These are phyloP conservation scores for Tetragonia tetragonoides DNA, from an alignment of 148 eudicot species.

Conservation along the genomic window DNA sequence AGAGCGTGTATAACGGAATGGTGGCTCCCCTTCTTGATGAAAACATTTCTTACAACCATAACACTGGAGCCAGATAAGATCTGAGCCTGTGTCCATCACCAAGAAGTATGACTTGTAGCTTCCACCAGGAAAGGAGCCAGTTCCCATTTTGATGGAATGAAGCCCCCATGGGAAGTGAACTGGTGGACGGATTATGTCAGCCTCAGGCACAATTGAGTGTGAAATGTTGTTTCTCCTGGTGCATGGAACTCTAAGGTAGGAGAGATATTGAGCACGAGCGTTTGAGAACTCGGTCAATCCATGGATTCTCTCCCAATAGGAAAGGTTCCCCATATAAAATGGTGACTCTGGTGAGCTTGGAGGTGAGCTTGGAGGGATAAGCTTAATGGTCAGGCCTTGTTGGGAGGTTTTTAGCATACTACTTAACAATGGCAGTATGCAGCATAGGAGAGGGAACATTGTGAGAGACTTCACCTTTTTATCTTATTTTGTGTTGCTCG, in stretches of 20 bases:
- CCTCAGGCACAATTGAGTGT: background rate
- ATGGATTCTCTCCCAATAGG: background rate
- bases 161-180: background rate
- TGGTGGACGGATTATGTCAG: background rate
- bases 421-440: background rate
- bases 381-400: background rate
- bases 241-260: background rate
- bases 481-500: background rate
- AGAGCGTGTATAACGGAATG: background rate
- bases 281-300: background rate
- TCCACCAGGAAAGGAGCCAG: background rate
- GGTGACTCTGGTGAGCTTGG: constrained; percentile 5
- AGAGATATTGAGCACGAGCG: background rate
- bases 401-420: too few species aligned
- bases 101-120: background rate
- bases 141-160: background rate
- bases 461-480: background rate
- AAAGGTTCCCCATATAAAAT: background rate
- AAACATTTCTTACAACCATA: background rate
- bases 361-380: constrained; percentile 5
- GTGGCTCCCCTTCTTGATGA: background rate
- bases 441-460: background rate
- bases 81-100: constrained; percentile 1
- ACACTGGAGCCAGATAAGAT: background rate
- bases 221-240: background rate